These are phyloP conservation scores for Boeremia lycopersici DNA, from an alignment of 2,329 filamentous ascomycete species.

Conservation along the genomic window DNA sequence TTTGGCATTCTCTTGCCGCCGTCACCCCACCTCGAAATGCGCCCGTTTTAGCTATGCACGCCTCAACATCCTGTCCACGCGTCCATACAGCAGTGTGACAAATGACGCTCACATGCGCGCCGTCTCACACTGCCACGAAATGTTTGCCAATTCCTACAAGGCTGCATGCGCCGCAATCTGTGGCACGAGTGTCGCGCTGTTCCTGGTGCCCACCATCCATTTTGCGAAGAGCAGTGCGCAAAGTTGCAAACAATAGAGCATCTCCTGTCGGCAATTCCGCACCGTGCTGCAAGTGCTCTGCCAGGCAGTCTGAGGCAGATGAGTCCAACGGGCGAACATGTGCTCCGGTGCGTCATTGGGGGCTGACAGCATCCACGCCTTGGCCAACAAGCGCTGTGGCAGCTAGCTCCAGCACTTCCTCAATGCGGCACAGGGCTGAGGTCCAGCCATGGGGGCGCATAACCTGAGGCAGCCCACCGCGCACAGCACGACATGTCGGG, in stretches of 20 bases:
- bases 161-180: neutral
- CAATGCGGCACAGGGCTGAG: constrained; percentile 10
- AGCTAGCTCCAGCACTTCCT: constrained; percentile 10
- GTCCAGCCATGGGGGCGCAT: constrained; percentile 4
- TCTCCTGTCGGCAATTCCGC: neutral
- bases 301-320: neutral
- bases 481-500: neutral
- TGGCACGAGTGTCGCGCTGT: neutral
- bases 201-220: neutral
- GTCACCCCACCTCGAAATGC: neutral
- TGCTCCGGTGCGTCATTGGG: neutral
- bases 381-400: constrained; percentile 2
- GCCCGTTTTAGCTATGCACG: neutral
- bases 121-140: neutral
- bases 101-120: neutral
- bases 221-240: neutral
- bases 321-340: neutral
- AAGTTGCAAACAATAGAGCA: neutral
- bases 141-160: neutral
- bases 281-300: neutral
- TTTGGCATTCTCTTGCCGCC: neutral
- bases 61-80: neutral
- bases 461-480: constrained; percentile 2
- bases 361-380: constrained; percentile 7
- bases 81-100: neutral